phyloP scores from a whole-genome alignment of 805 yeast genomes.

The Myxozyma neglecta region DNA sequence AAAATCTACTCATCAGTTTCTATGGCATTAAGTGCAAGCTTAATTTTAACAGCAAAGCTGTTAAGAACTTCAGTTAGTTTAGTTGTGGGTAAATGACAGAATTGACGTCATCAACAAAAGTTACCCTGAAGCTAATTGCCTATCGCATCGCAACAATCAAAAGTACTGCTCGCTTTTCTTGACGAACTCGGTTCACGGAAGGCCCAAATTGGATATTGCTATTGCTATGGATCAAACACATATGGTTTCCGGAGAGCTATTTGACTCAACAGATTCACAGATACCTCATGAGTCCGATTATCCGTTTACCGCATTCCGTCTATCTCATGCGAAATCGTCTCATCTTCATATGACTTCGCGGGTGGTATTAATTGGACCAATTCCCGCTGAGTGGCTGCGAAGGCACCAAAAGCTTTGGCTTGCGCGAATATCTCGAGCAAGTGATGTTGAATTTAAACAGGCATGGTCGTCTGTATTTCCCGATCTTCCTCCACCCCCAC shows the following conservation, averaged over 20 bases:
- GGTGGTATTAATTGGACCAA: slow-evolving; percentile 54
- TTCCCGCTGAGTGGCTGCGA: slow-evolving; percentile 60
- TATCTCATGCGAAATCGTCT: slow-evolving; percentile 52
- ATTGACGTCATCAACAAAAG: too few relatives aligned
- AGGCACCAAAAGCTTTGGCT: slow-evolving; percentile 34
- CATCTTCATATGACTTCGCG: slow-evolving; percentile 53
- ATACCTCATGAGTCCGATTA: neutral
- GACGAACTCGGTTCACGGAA: too few relatives aligned
- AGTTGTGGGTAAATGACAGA: too few relatives aligned
- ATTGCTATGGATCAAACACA: too few relatives aligned
- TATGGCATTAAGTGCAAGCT: too few relatives aligned
- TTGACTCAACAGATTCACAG: neutral
- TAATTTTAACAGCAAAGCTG: too few relatives aligned
- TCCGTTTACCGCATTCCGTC: slow-evolving; percentile 63
- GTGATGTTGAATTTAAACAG: slow-evolving; percentile 22
- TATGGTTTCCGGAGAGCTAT: neutral
- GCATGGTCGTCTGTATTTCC: slow-evolving; percentile 31
- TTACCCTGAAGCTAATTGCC: too few relatives aligned
- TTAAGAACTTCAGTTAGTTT: too few relatives aligned
- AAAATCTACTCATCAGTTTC: too few relatives aligned
- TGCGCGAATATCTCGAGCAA: slow-evolving; percentile 22
- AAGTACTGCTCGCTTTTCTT: too few relatives aligned
- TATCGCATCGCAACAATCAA: too few relatives aligned
- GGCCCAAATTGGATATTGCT: too few relatives aligned
- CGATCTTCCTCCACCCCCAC: slow-evolving; percentile 18